Base-by-base conservation (phyloP, 1,284 basidiomycete genomes). In the Austroboletus rostrupii region DNA sequence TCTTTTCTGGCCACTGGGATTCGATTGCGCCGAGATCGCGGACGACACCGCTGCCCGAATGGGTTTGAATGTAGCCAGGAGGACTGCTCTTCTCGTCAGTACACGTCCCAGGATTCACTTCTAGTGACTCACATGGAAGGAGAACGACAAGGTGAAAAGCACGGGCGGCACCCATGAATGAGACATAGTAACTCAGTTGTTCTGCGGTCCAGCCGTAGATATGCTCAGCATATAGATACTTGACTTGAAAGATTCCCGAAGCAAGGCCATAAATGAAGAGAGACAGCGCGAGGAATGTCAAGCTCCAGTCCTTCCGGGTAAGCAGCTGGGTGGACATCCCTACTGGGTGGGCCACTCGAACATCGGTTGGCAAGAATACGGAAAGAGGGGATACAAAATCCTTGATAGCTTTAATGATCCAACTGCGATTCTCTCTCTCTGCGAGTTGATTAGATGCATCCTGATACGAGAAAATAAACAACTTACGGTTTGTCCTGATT, bases 181-280 rank as follows among this genome's bases (percentile, higher is more conserved):
- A 79, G 56, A 87, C 76, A 58, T 80, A 87, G 53, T 84, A 83
- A 37, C 84, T 83, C 39, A 86, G 66, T 72, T 83, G 48, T 51
- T 78, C 74, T 8, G 80, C 74, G 14, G 71, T 71, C 84, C 84
- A 87, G 3, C 71, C 72, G 53, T 77, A 81, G 23, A 77, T 53
- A 64, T 77, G 76, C 43, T 71, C 73, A 7, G 79, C 80, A 53
- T 81, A 87, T 37, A 84, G 72, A 52, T 79, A 78, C 62, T 86
- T 87, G 60, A 83, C 63, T 55, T 77, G 73, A 62, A 79, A 73
- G 3, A 85, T 57, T 9, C 82, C 84, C 73, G 72, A 69, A 16
- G 79, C 70, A 40, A 80, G 66, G 40, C 73, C 64, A 56, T 75
- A 69, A 31, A 67, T 66, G 54, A 79, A 79, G 40, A 78, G 59